Conservation (phyloP, 805 yeast species). For the Lachancea kluyveri region DNA sequence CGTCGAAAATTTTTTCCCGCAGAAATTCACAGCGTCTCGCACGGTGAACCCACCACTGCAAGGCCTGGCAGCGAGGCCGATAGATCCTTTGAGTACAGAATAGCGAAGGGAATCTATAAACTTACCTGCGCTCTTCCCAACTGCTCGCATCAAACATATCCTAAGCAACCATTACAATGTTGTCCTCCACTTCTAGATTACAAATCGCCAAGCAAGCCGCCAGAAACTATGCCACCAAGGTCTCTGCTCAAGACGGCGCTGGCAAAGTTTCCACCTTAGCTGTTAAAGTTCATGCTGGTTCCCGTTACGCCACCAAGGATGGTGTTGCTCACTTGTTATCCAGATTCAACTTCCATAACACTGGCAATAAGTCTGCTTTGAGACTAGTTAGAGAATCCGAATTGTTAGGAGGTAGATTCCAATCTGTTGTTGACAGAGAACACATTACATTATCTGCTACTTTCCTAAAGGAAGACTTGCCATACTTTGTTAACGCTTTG, state of each 20-base stretch:
- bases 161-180: slow-evolving; percentile 10
- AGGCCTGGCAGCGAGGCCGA: too few relatives aligned
- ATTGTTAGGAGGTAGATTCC: slow-evolving; percentile 79
- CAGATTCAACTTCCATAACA: slow-evolving; percentile 78
- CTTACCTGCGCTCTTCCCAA: too few relatives aligned
- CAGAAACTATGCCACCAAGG: slow-evolving; percentile 35
- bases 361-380: slow-evolving; percentile 76
- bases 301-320: slow-evolving; percentile 60
- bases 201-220: slow-evolving; percentile 22
- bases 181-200: slow-evolving; percentile 17
- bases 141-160: slow-evolving; percentile 1
- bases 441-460: slow-evolving; percentile 70
- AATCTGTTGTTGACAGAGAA: slow-evolving; percentile 74
- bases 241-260: slow-evolving; percentile 51
- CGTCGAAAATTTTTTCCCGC: too few relatives aligned
- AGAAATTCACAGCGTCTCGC: too few relatives aligned
- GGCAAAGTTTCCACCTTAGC: slow-evolving; percentile 70
- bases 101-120: too few relatives aligned
- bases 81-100: too few relatives aligned
- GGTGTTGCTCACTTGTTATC: slow-evolving; percentile 85
- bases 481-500: slow-evolving; percentile 82
- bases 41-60: too few relatives aligned
- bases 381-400: slow-evolving; percentile 93
- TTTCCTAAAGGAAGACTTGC: slow-evolving; percentile 83
- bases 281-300: slow-evolving; percentile 81